These are phyloP conservation scores for Colletotrichum liaoningense DNA, from an alignment of 2,329 filamentous ascomycete species.

Conservation along the genomic window DNA sequence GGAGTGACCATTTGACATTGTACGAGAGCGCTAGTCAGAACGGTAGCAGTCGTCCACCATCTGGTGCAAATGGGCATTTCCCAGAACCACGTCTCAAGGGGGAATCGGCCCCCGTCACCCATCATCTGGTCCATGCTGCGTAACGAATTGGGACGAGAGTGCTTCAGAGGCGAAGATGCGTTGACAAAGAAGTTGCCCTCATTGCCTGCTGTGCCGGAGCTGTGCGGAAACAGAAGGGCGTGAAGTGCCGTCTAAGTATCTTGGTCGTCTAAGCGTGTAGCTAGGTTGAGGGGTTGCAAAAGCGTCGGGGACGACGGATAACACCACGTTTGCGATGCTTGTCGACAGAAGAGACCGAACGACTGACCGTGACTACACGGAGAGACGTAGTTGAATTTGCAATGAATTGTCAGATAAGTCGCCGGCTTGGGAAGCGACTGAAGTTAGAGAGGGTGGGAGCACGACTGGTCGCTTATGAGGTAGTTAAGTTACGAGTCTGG, in stretches of 20 bases:
- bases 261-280: too few species aligned
- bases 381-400: not conserved
- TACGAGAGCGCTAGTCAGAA: conserved; percentile 87
- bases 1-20: conserved; percentile 94
- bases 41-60: conserved; percentile 95
- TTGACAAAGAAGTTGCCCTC: not conserved
- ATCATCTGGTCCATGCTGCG: conserved; percentile 67
- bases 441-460: not conserved
- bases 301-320: not conserved
- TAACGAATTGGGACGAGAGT: not conserved
- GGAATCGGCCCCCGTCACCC: conserved; percentile 72
- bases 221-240: not conserved
- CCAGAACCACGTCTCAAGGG: conserved; percentile 97
- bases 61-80: conserved; percentile 97
- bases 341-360: not conserved
- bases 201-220: not conserved
- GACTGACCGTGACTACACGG: not conserved
- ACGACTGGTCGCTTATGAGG: not conserved
- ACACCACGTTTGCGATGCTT: not conserved
- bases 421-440: not conserved
- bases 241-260: not conserved
- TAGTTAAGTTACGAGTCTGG: not conserved
- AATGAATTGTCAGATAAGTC: not conserved
- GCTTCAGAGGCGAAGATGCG: conserved; percentile 5
- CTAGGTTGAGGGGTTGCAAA: not conserved